Base-by-base conservation (phyloP, 768 basidiomycete species). In the Lentinula sp. region DNA sequence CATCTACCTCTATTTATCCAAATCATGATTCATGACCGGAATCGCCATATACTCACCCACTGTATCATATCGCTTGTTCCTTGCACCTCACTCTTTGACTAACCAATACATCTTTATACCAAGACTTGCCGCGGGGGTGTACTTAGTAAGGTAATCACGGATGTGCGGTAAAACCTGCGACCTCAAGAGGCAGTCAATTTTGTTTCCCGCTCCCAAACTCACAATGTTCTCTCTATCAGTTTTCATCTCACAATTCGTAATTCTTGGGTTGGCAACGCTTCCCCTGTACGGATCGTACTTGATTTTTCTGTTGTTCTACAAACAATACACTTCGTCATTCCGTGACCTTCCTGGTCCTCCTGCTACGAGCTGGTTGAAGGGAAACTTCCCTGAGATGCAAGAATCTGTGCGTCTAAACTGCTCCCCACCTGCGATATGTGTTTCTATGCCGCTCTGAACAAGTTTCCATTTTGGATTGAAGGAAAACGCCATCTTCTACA, bases 321-420 rank as follows among this genome's bases (percentile, higher is more conserved):
- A 43, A 31, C 45, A 58, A 1, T 57, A 55, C 49, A 63, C 48
- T 28, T 28, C 28, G 28, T 28, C 28, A 3, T 28, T 28, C 28
- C 28, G 28, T 28, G 28, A 28, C 28, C 28, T 28, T 28, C 76
- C 69, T 0, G 78, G 78, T 7, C 78, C 79, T 0, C 70, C 67
- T 31, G 67, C 60, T 43, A 53, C 69, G 6, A 72, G 66, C 61
- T 68, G 66, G 60, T 28, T 80, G 10, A 72, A 61, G 16, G 78
- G 79, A 5, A 70, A 77, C 64, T 23, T 75, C 8, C 52, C 42
- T 8, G 68, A 72, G 0, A 64, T 78, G 1, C 32, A 56, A 42
- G 60, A 39, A 8, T 8, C 37, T 39, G 37, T 39, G 13, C 7
- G 37, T 39, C 37, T 39, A 8, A 8, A 39, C 28, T 3, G 28